Evolutionary conservation across 176 grass and related monocot species (phyloP).

Genomic region (Musa schizocarpa): DNA sequence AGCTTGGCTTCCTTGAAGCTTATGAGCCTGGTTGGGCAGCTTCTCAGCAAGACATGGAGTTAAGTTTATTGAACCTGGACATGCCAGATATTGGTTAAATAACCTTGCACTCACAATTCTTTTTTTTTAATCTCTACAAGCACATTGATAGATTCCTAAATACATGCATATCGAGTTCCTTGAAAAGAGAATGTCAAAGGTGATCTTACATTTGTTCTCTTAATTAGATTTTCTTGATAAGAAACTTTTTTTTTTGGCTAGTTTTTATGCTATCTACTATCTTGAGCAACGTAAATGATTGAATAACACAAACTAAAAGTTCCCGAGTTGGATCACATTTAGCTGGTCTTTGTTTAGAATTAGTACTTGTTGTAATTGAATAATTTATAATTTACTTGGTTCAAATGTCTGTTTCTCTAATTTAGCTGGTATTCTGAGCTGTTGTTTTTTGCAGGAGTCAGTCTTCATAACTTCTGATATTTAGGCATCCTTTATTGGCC

Average conservation of each 20-base stretch:
- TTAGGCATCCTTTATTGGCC: background rate
- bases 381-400: background rate
- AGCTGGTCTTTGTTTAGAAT: background rate
- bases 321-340: too few species aligned
- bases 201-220: background rate
- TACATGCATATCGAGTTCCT: background rate
- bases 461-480: background rate
- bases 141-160: background rate
- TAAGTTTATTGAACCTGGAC: constrained; percentile 14
- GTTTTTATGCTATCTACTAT: background rate
- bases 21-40: constrained; percentile 89
- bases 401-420: background rate
- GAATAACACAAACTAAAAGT: too few species aligned
- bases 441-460: background rate
- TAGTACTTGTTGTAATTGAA: background rate
- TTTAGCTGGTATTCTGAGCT: background rate
- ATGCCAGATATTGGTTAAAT: background rate
- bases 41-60: constrained; percentile 74
- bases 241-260: background rate
- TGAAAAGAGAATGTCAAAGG: background rate
- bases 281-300: background rate
- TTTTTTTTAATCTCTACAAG: background rate
- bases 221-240: background rate
- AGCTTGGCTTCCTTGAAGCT: constrained; percentile 82
- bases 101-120: background rate